phyloP scores from a whole-genome alignment of 2,329 filamentous ascomycete genomes.

The Pleurostoma richardsiae region DNA sequence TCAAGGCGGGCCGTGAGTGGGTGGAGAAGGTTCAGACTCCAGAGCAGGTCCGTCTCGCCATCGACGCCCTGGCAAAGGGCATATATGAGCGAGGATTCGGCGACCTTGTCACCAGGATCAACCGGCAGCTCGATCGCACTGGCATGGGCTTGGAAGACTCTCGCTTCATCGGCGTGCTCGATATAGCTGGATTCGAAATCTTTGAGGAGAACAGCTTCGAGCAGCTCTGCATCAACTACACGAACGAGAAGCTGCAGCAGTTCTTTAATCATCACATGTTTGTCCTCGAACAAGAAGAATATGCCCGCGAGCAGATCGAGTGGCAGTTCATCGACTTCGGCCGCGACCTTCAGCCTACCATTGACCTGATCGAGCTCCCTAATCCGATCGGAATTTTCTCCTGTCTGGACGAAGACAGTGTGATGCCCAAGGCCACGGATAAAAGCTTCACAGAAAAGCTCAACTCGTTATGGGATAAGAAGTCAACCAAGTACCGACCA shows the following conservation, averaged over 20 bases:
- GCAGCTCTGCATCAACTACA: slow-evolving; percentile 99
- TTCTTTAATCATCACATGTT: slow-evolving; percentile 99
- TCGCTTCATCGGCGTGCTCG: slow-evolving; percentile 93
- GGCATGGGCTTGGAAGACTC: slow-evolving; percentile 81
- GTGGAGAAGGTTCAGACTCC: slow-evolving; percentile 98
- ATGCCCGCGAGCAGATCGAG: slow-evolving; percentile 94
- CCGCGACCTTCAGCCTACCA: slow-evolving; percentile 92
- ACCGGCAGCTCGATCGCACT: slow-evolving; percentile 82
- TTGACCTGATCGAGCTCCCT: slow-evolving; percentile 90
- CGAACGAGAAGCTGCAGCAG: slow-evolving; percentile 97
- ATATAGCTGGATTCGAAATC: slow-evolving; percentile 99
- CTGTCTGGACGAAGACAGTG: slow-evolving; percentile 93
- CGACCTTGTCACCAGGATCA: slow-evolving; percentile 87
- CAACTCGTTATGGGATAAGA: slow-evolving; percentile 95
- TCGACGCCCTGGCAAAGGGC: slow-evolving; percentile 91
- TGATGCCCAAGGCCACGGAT: slow-evolving; percentile 98
- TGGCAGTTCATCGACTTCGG: slow-evolving; percentile 99
- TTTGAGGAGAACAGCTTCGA: slow-evolving; percentile 99
- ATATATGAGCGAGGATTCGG: slow-evolving; percentile 97
- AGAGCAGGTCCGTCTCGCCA: slow-evolving; percentile 84
- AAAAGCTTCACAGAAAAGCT: slow-evolving; percentile 96
- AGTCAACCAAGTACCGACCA: slow-evolving; percentile 86
- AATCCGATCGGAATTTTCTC: slow-evolving; percentile 99
- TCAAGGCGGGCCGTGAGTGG: slow-evolving; percentile 96
- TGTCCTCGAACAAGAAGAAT: slow-evolving; percentile 96